These are phyloP conservation scores for Draba incana DNA, from an alignment of 345 rosid species.

Conservation along the genomic window DNA sequence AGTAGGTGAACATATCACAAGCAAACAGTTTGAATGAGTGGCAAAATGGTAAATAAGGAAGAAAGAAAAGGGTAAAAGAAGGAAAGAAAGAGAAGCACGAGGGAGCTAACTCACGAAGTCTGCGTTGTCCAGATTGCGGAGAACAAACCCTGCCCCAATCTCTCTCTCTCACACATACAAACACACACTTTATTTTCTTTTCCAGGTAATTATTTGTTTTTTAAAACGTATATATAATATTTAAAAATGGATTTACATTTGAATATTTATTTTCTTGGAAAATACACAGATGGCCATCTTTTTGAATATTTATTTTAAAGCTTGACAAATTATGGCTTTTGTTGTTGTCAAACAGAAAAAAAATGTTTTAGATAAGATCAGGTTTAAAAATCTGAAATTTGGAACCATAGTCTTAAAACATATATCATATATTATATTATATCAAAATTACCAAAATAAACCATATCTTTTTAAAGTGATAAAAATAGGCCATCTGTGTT, in stretches of 20 bases:
- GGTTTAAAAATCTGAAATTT: too few relatives aligned
- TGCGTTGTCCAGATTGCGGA: constrained; percentile 37
- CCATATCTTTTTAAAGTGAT: too few relatives aligned
- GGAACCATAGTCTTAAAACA: too few relatives aligned
- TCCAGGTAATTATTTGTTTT: constrained; percentile 24
- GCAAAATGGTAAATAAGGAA: not conserved
- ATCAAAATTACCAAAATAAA: too few relatives aligned
- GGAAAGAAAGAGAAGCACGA: not conserved
- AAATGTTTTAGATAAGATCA: too few relatives aligned
- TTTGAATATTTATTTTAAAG: too few relatives aligned
- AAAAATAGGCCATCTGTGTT: too few relatives aligned
- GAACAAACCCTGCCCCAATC: not conserved
- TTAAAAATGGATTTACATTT: not conserved
- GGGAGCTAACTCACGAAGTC: constrained; percentile 42
- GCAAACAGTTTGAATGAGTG: not conserved
- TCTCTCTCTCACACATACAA: constrained; percentile 1
- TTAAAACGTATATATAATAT: not conserved
- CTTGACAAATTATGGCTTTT: too few relatives aligned
- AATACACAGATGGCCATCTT: too few relatives aligned
- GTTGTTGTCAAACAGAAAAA: too few relatives aligned
- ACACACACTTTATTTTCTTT: not conserved
- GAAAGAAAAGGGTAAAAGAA: not conserved
- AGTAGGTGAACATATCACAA: too few relatives aligned
- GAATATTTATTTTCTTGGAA: not conserved
- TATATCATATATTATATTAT: too few relatives aligned